Conservation (phyloP, 139 green algal species). For the Volvox africanus region DNA sequence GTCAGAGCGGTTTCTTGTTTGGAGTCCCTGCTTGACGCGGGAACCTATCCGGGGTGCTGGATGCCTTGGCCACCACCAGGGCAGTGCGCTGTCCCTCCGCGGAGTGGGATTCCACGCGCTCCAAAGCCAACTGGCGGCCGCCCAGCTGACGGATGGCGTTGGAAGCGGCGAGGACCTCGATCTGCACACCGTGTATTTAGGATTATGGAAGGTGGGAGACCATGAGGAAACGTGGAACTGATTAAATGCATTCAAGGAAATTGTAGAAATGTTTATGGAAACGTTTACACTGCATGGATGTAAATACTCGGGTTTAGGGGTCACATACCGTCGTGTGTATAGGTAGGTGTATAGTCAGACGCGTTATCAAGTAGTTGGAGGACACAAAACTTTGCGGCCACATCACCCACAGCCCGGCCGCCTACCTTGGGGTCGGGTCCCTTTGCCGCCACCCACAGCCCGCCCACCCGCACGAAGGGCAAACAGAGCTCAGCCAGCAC, state of each 20-base stretch:
- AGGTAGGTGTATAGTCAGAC: no score
- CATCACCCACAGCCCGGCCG: neutral
- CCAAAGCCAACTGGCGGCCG: constrained; percentile 62
- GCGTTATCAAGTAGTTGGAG: no score
- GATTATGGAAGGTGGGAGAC: neutral
- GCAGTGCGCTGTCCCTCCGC: constrained; percentile 57
- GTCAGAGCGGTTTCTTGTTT: constrained; percentile 41
- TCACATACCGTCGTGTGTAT: no score
- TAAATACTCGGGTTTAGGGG: no score
- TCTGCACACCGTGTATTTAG: constrained; percentile 30
- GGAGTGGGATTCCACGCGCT: constrained; percentile 68
- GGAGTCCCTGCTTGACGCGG: constrained; percentile 38
- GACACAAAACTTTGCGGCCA: no score
- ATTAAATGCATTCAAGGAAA: no score
- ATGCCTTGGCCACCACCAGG: constrained; percentile 55
- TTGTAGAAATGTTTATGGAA: no score
- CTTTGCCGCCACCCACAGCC: constrained; percentile 90
- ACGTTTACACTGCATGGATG: no score
- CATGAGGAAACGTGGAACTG: no score
- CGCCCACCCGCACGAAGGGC: constrained; percentile 84
- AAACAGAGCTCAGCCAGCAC: constrained; percentile 93
- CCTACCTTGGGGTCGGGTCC: constrained; percentile 69
- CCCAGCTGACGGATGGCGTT: constrained; percentile 76
- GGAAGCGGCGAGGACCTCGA: constrained; percentile 70
- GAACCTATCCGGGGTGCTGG: constrained; percentile 11